phyloP scores from a whole-genome alignment of 352 stramenopile genomes.

The Pythium sp. region DNA sequence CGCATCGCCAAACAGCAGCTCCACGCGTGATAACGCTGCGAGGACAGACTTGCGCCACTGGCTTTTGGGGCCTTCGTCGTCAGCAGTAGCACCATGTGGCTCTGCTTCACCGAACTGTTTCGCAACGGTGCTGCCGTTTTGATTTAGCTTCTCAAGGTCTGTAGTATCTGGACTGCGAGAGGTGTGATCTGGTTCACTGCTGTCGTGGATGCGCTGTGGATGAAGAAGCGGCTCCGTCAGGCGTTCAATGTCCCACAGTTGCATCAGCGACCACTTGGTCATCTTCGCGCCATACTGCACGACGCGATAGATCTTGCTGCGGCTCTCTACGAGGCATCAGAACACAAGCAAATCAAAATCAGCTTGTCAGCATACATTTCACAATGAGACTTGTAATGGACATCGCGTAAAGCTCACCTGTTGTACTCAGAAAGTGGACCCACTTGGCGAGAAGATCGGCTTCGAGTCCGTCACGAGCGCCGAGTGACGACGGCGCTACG shows the following conservation, averaged over 20 bases:
- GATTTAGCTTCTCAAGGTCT: neutral
- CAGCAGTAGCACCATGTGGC: neutral
- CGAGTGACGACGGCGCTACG: neutral
- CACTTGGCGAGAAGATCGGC: slow-evolving; percentile 36
- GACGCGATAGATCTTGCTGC: slow-evolving; percentile 59
- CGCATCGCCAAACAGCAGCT: slow-evolving; percentile 49
- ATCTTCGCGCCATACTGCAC: slow-evolving; percentile 65
- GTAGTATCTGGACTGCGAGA: neutral
- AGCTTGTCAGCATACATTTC: neutral
- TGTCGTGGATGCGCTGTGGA: slow-evolving; percentile 1
- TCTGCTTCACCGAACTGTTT: neutral
- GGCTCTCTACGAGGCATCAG: slow-evolving; percentile 34
- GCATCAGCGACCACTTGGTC: slow-evolving; percentile 38
- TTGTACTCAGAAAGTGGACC: slow-evolving; percentile 53
- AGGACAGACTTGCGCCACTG: slow-evolving; percentile 17
- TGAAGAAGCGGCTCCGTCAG: neutral
- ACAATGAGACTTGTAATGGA: neutral
- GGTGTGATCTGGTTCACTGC: neutral
- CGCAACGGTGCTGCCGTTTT: neutral
- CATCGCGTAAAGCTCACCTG: slow-evolving; percentile 23
- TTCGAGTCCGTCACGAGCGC: slow-evolving; percentile 1
- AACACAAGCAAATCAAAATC: neutral
- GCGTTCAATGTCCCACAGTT: slow-evolving; percentile 20
- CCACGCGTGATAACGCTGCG: slow-evolving; percentile 29
- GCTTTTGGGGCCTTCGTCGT: too few relatives aligned